Conservation (phyloP, 2,329 filamentous ascomycete genomes). For the Leptographium lundbergii region DNA sequence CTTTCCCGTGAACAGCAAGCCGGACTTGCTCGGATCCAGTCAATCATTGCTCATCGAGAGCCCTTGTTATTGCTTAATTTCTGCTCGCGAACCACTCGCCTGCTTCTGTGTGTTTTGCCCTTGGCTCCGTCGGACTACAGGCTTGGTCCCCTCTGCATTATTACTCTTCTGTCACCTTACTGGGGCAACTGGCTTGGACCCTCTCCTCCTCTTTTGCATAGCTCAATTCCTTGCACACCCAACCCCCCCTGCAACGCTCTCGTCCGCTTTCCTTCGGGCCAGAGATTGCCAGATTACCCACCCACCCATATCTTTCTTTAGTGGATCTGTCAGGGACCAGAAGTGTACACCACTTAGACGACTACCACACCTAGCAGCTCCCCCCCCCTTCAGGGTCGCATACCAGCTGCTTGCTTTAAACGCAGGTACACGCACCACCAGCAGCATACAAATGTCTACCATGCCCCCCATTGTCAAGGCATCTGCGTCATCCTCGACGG, state of each 20-base stretch:
- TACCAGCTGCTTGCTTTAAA: constrained; percentile 4
- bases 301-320: constrained; percentile 9
- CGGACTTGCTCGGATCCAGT: constrained; percentile 45
- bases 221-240: constrained; percentile 19
- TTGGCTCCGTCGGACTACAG: constrained; percentile 6
- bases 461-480: constrained; percentile 44
- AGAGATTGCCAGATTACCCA: constrained; percentile 11
- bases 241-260: constrained; percentile 2
- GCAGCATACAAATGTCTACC: constrained; percentile 49
- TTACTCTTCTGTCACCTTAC: constrained; percentile 1
- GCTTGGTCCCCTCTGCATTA: constrained; percentile 7
- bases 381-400: constrained; percentile 10
- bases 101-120: neutral
- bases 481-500: constrained; percentile 2
- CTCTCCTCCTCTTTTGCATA: constrained; percentile 13
- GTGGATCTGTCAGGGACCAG: constrained; percentile 4
- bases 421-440: constrained; percentile 2
- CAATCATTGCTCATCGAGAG: constrained; percentile 23
- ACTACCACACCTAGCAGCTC: constrained; percentile 10
- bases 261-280: constrained; percentile 30
- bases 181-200: constrained; percentile 11
- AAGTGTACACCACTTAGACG: constrained; percentile 4
- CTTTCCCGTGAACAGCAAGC: constrained; percentile 31
- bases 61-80: constrained; percentile 10
- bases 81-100: constrained; percentile 6